Evolutionary conservation across 768 basidiomycete genomes (phyloP).

Genomic region (Kwoniella europaea): DNA sequence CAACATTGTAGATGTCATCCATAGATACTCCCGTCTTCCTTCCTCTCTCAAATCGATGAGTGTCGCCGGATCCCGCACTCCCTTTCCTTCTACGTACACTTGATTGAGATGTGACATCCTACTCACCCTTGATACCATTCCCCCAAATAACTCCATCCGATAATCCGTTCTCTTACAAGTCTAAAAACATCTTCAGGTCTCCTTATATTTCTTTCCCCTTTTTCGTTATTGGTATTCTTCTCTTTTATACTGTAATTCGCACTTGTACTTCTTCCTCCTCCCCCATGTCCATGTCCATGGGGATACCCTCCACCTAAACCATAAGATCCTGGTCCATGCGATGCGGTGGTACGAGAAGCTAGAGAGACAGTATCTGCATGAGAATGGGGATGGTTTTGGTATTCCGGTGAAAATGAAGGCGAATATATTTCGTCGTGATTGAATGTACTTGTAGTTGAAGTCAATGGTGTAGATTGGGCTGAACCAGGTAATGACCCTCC

Average conservation of each 20-base stretch:
- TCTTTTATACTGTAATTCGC: slow-evolving; percentile 19
- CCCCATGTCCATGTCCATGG: slow-evolving; percentile 20
- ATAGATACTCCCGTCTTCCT: no score
- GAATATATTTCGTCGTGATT: slow-evolving; percentile 17
- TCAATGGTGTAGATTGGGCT: slow-evolving; percentile 12
- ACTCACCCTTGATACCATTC: slow-evolving; percentile 55
- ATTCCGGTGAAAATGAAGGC: slow-evolving; percentile 11
- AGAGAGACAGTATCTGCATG: slow-evolving; percentile 15
- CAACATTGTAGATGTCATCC: no score
- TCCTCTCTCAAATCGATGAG: no score
- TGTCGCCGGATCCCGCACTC: no score
- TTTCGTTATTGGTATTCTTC: slow-evolving; percentile 6
- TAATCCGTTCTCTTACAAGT: slow-evolving; percentile 43
- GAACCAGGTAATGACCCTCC: slow-evolving; percentile 6
- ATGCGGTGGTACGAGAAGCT: not conserved
- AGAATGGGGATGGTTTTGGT: not conserved
- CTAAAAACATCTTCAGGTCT: slow-evolving; percentile 46
- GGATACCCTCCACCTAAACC: not conserved
- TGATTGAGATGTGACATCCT: not conserved
- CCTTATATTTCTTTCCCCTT: slow-evolving; percentile 10
- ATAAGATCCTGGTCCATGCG: not conserved
- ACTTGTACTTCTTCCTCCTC: slow-evolving; percentile 13
- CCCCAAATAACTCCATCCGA: slow-evolving; percentile 51
- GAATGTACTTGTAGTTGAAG: slow-evolving; percentile 12
- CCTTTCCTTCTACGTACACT: no score